Evolutionary conservation across 2,329 filamentous ascomycete genomes (phyloP).

Genomic region (Phialophora macrospora): DNA sequence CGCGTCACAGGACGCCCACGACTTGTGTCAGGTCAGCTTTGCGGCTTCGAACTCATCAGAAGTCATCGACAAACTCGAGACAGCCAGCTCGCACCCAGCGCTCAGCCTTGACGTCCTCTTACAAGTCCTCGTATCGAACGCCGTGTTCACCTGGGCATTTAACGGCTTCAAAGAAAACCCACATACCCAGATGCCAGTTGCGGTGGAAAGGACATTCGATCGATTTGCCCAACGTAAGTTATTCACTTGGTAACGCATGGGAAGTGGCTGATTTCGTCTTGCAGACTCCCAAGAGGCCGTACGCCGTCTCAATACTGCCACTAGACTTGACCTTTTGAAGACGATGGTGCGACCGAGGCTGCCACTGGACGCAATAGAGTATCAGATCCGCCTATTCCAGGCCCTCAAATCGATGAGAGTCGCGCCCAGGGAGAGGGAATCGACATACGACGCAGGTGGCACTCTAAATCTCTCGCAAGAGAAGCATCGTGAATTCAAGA

Average conservation of each 20-base stretch:
- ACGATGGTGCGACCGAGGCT: neutral
- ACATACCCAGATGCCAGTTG: neutral
- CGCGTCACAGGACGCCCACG: neutral
- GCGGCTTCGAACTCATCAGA: neutral
- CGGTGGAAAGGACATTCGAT: neutral
- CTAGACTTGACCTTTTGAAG: neutral
- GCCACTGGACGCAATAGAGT: neutral
- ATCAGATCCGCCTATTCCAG: neutral
- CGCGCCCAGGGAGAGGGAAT: neutral
- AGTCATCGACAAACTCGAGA: neutral
- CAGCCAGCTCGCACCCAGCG: neutral
- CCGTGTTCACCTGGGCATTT: neutral
- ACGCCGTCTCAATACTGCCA: neutral
- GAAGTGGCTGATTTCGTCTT: neutral
- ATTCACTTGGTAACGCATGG: neutral
- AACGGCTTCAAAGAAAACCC: neutral
- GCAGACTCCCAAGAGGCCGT: neutral
- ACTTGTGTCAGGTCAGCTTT: neutral
- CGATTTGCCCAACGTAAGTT: neutral
- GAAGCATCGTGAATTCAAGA: conserved; percentile 1
- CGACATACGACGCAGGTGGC: neutral
- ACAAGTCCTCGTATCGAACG: neutral
- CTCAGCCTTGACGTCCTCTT: neutral
- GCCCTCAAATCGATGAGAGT: neutral
- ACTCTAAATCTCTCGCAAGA: too few relatives aligned